Percentiles rank a stretch among this genome's conserved stretches.
phyloP scores from a whole-genome alignment of 2,329 filamentous ascomycete genomes.

The Talaromyces funiculosus region DNA sequence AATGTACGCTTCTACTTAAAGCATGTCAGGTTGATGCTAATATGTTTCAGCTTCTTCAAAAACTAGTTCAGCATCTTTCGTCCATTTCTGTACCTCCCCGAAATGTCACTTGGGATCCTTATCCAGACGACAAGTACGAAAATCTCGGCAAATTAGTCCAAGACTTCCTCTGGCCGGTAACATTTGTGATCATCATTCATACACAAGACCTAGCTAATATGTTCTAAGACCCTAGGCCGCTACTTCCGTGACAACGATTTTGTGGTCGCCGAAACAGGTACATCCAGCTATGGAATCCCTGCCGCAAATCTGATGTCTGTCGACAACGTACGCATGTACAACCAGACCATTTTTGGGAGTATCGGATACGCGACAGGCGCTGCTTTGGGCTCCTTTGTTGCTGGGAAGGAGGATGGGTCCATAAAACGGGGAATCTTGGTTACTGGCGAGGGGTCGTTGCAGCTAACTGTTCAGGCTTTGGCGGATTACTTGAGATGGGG shows the following conservation, averaged over 20 bases:
- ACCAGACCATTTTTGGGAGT: conserved; percentile 23
- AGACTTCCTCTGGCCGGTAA: conserved; percentile 9
- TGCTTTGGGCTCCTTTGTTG: conserved; percentile 20
- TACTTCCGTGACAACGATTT: conserved; percentile 3
- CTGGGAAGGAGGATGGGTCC: conserved; percentile 18
- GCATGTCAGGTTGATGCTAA: neutral
- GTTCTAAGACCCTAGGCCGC: neutral
- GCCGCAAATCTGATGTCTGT: neutral
- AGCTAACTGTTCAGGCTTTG: conserved; percentile 11
- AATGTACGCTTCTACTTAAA: neutral
- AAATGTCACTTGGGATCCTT: neutral
- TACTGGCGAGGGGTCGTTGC: conserved; percentile 12
- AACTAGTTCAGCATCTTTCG: neutral
- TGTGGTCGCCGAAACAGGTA: conserved; percentile 11
- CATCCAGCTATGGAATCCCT: conserved; percentile 3
- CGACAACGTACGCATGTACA: conserved; percentile 13
- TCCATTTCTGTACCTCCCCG: neutral
- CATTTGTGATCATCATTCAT: neutral
- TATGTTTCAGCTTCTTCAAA: neutral
- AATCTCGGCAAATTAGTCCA: neutral
- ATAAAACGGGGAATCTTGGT: conserved; percentile 9
- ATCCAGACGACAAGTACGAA: conserved; percentile 1
- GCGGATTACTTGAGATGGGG: conserved; percentile 2
- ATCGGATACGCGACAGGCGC: conserved; percentile 26
- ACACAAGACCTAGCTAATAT: neutral